Conservation (phyloP, 768 basidiomycete genomes). For the Chalciporus pseudorubinellus region DNA sequence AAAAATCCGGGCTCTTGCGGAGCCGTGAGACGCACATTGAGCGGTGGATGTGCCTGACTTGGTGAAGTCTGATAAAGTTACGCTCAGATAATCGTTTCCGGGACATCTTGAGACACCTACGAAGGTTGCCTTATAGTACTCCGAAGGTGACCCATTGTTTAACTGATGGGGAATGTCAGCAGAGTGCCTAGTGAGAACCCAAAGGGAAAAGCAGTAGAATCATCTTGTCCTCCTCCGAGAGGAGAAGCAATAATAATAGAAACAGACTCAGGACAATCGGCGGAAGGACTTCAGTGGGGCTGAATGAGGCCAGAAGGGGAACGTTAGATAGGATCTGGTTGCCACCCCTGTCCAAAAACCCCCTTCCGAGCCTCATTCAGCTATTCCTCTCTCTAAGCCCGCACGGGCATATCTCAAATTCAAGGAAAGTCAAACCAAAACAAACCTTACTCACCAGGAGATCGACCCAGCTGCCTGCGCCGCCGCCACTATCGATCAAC, state of each 20-base stretch:
- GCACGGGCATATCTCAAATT: neutral
- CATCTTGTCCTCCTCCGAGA: too few relatives aligned
- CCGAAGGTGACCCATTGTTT: constrained; percentile 50
- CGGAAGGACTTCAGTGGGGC: neutral
- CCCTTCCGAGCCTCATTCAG: neutral
- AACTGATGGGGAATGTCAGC: constrained; percentile 42
- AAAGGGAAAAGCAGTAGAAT: neutral
- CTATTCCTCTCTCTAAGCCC: neutral
- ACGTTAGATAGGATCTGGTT: too few relatives aligned
- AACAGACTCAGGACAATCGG: neutral
- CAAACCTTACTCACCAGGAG: constrained; percentile 25
- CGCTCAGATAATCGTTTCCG: neutral
- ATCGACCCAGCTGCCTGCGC: constrained; percentile 28
- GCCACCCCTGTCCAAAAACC: too few relatives aligned
- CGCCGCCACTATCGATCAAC: constrained; percentile 11
- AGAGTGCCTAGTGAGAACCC: neutral
- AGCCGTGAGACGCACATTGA: constrained; percentile 61
- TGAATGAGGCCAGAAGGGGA: neutral
- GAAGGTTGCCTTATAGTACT: constrained; percentile 66
- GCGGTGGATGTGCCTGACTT: constrained; percentile 61
- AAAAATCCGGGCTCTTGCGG: constrained; percentile 78
- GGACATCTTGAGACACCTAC: constrained; percentile 40
- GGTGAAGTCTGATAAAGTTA: constrained; percentile 54
- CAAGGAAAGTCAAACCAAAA: neutral
- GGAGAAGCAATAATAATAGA: too few relatives aligned